Base-by-base conservation (phyloP, 805 yeast species). In the Metschnikowia arizonensis region DNA sequence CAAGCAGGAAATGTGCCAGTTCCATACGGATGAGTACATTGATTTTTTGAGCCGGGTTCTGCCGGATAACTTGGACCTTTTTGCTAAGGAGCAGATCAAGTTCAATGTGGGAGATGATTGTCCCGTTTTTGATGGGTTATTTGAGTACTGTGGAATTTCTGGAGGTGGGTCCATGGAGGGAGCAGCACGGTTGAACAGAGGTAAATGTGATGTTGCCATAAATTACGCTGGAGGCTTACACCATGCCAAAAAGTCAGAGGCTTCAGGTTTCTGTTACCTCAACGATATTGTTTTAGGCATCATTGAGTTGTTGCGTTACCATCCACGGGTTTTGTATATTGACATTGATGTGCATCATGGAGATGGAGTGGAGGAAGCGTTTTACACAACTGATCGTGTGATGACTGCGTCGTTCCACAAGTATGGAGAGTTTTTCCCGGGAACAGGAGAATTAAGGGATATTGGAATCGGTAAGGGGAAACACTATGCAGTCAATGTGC, bases 1-100 rank as follows among this genome's bases (percentile, higher is more conserved):
- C 14, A 85, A 88, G 62, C 96, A 91, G 66, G 99, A 93, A 61
- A 88, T 93, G 96, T 85, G 96, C 58, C 97, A 91, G 68, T 91
- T 93, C 67, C 99, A 93, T 65, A 88, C 98, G 2, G 98, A 93
- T 65, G 99, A 93, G 65, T 93, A 93, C 64, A 84, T 93, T 48
- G 97, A 93, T 64, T 93, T 93, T 61, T 69, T 90, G 50, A 82
- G 89, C 39, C 74, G 96, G 46, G 97, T 88, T 28, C 82, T 95
- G 12, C 97, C 97, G 6, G 97, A 90, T 63, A 90, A 88, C 62
- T 74, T 88, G 64, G 95, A 88, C 49, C 69, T 83, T 74, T 88
- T 89, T 61, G 79, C 86, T 53, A 88, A 87, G 58, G 97, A 90
- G 64, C 90, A 87, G 62, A 83, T 80, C 48, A 88, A 87, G 63